phyloP scores from a whole-genome alignment of 2,329 filamentous ascomycete genomes.

The Colletotrichum incanum region DNA sequence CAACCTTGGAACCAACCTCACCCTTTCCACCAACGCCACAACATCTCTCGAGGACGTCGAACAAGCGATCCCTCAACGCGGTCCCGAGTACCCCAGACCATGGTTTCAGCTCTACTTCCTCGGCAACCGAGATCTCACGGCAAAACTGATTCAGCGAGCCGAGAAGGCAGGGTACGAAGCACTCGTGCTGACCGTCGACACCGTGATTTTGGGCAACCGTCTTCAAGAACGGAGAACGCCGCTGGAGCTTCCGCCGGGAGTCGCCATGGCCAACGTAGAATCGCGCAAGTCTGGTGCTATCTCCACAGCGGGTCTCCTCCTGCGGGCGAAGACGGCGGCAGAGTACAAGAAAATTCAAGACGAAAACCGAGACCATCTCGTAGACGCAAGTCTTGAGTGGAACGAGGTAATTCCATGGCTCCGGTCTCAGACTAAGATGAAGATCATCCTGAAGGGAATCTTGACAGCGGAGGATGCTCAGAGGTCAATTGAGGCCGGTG shows the following conservation, averaged over 20 bases:
- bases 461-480: slow-evolving; percentile 45
- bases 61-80: slow-evolving; percentile 30
- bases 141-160: slow-evolving; percentile 46
- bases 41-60: slow-evolving; percentile 50
- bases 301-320: slow-evolving; percentile 45
- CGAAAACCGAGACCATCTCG: slow-evolving; percentile 32
- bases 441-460: slow-evolving; percentile 47
- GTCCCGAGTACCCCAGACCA: slow-evolving; percentile 36
- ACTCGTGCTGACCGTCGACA: slow-evolving; percentile 50
- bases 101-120: slow-evolving; percentile 49
- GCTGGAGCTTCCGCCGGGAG: slow-evolving; percentile 43
- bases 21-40: slow-evolving; percentile 48
- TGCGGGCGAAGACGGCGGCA: slow-evolving; percentile 35
- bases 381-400: slow-evolving; percentile 46
- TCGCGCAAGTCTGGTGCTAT: slow-evolving; percentile 19
- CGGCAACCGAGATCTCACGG: slow-evolving; percentile 44
- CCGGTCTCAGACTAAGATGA: slow-evolving; percentile 46
- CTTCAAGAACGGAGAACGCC: slow-evolving; percentile 49
- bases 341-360: slow-evolving; percentile 34
- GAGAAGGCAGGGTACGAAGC: slow-evolving; percentile 50
- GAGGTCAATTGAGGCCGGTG: slow-evolving; percentile 43
- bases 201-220: slow-evolving; percentile 50
- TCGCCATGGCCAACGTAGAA: slow-evolving; percentile 47
- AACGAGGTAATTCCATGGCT: slow-evolving; percentile 46
- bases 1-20: slow-evolving; percentile 47